A percentile compares a stretch with the other conserved stretches of the same genome.
Conservation (phyloP, 2,329 filamentous ascomycete genomes). For the Botrytis sinoallii region DNA sequence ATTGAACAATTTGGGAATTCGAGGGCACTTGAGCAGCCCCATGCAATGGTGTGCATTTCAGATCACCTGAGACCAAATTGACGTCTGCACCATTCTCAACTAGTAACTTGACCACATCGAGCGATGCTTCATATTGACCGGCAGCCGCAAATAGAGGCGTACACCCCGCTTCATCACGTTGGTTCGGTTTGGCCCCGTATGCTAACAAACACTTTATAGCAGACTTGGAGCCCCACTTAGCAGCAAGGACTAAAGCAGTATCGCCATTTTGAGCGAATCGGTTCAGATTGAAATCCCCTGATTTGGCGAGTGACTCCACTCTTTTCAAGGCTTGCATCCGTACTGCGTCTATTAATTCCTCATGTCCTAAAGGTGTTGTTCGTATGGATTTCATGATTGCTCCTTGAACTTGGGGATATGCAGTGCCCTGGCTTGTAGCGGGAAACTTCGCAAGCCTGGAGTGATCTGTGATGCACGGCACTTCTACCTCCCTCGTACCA, state of each 20-base stretch:
- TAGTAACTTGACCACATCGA: slow-evolving; percentile 13
- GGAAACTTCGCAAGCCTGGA: slow-evolving; percentile 17
- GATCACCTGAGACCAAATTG: slow-evolving; percentile 1
- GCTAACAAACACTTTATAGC: slow-evolving; percentile 17
- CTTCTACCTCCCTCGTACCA: slow-evolving; percentile 18
- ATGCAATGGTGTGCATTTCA: slow-evolving; percentile 16
- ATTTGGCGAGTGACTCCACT: slow-evolving; percentile 13
- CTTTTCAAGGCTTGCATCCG: background rate
- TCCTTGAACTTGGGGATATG: slow-evolving; percentile 15
- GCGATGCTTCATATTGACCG: slow-evolving; percentile 5
- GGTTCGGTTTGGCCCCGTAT: slow-evolving; percentile 12
- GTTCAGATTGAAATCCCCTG: slow-evolving; percentile 15
- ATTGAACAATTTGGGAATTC: slow-evolving; percentile 9
- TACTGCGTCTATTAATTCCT: slow-evolving; percentile 17
- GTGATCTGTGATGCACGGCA: slow-evolving; percentile 17
- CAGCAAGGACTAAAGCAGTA: slow-evolving; percentile 16
- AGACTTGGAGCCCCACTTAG: background rate
- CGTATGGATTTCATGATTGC: slow-evolving; percentile 18
- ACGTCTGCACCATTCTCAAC: slow-evolving; percentile 13
- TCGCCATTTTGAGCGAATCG: slow-evolving; percentile 10
- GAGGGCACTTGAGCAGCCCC: slow-evolving; percentile 11
- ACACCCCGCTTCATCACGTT: slow-evolving; percentile 9
- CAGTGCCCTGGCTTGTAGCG: slow-evolving; percentile 15
- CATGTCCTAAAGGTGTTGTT: background rate
- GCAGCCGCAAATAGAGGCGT: slow-evolving; percentile 16